Evolutionary conservation across 176 grass and related monocot genomes (phyloP).

Genomic region (Cocos nucifera): DNA sequence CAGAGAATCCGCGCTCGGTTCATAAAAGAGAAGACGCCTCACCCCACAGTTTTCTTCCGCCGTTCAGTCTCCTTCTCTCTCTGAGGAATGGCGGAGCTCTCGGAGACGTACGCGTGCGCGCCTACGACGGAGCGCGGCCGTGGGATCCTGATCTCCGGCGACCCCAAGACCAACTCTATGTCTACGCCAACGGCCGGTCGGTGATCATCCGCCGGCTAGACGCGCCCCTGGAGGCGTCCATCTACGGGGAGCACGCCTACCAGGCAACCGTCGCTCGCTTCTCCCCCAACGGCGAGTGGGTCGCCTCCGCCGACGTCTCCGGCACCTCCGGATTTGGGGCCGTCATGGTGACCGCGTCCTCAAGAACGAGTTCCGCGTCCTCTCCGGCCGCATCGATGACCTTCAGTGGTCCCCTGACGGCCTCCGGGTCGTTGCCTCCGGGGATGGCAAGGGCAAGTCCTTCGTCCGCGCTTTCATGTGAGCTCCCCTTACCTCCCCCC

Average conservation of each 20-base stretch:
- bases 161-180: slow-evolving; percentile 56
- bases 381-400: slow-evolving; percentile 87
- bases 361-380: slow-evolving; percentile 86
- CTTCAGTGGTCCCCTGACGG: slow-evolving; percentile 84
- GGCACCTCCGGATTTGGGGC: slow-evolving; percentile 77
- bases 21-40: background rate
- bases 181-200: slow-evolving; percentile 69
- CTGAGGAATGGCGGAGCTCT: slow-evolving; percentile 51
- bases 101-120: slow-evolving; percentile 90
- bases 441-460: slow-evolving; percentile 88
- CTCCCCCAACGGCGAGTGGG: slow-evolving; percentile 96
- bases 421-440: slow-evolving; percentile 71
- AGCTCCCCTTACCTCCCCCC: background rate
- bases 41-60: background rate
- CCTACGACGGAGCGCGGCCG: slow-evolving; percentile 89
- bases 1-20: too few species aligned
- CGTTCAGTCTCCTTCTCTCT: background rate
- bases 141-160: slow-evolving; percentile 72
- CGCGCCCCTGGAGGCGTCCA: slow-evolving; percentile 49
- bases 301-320: slow-evolving; percentile 83
- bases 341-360: slow-evolving; percentile 78
- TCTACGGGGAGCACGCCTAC: slow-evolving; percentile 84
- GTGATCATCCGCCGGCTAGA: slow-evolving; percentile 80
- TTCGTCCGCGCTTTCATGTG: slow-evolving; percentile 93
- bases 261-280: slow-evolving; percentile 79